These are phyloP conservation scores for slime mould (Dictyostelium discoideum) DNA, from an alignment of 78 protist genomes.

Conservation along the genomic window DNA sequence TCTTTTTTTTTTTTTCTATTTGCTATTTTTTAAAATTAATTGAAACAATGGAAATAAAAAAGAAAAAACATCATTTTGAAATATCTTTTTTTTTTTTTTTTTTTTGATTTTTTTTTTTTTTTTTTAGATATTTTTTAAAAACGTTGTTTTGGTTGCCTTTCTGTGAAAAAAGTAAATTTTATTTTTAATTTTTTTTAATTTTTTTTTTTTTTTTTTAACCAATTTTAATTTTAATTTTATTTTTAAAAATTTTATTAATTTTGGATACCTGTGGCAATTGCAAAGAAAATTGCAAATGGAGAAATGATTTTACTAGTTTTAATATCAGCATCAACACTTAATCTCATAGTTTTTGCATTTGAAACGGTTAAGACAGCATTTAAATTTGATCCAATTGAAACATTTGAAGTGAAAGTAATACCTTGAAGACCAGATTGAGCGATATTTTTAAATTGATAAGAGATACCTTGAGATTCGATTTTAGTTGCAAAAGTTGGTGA, in stretches of 20 bases:
- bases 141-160: no score
- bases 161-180: no score
- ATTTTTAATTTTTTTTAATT: no score
- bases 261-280: not conserved
- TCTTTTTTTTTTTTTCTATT: no score
- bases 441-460: not conserved
- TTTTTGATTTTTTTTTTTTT: no score
- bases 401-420: not conserved
- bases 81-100: no score
- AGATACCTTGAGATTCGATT: not conserved
- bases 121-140: no score
- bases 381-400: not conserved
- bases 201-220: not conserved
- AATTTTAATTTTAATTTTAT: no score
- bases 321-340: not conserved
- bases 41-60: not conserved
- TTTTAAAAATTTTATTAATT: not conserved
- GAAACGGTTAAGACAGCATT: not conserved
- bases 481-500: not conserved
- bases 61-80: no score
- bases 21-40: no score
- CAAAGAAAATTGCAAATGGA: not conserved
- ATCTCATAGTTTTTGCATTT: not conserved
- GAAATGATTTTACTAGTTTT: not conserved
- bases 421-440: not conserved